Base-by-base conservation (phyloP, 768 basidiomycete species). In the Dictyophora rubrovolvata region DNA sequence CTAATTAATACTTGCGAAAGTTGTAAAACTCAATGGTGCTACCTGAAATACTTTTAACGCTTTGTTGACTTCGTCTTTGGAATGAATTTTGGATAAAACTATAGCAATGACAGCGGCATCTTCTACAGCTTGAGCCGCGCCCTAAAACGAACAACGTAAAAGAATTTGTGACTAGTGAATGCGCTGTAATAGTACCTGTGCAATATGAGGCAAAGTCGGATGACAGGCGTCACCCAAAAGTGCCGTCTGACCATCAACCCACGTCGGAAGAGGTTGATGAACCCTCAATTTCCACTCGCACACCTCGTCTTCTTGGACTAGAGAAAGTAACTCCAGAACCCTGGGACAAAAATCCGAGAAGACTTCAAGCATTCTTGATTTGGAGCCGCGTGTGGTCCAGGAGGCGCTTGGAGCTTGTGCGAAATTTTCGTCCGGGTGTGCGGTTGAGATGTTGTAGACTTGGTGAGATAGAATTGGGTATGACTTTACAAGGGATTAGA, bases 51-150 rank as follows among this genome's bases (percentile, higher is more conserved):
- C 42, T 8, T 14, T 14, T 12, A 55, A 16, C 2, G 54, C 54
- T 37, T 55, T 55, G 17, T 16, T 16, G 2, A 55, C 33, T 17
- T 55, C 54, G 2, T 17, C 34, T 17, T 35, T 37, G 22, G 21
- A 37, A 5, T 16, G 17, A 17, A 55, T 55, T n/a, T 55, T 28
- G 12, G 54, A 34, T 18, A 77, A 62, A 3, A 67, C 63, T 11
- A 70, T 65, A 0, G 69, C 71, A 12, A 76, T 62, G 1, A 72
- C 69, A 0, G 71, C 70, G 1, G 67, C 74, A 59, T 77, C 75
- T 56, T 77, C 75, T 21, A 74, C 69, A 0, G 74, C 75, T 53
- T 75, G 72, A 1, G 75, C 70, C 4, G 74, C 75, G 6, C 75
- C 75, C 62, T 74, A 69, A 55, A 17, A 52, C 23, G 23, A 28